phyloP scores from a whole-genome alignment of 306 rosid genomes.

The Corylus heterophylla region DNA sequence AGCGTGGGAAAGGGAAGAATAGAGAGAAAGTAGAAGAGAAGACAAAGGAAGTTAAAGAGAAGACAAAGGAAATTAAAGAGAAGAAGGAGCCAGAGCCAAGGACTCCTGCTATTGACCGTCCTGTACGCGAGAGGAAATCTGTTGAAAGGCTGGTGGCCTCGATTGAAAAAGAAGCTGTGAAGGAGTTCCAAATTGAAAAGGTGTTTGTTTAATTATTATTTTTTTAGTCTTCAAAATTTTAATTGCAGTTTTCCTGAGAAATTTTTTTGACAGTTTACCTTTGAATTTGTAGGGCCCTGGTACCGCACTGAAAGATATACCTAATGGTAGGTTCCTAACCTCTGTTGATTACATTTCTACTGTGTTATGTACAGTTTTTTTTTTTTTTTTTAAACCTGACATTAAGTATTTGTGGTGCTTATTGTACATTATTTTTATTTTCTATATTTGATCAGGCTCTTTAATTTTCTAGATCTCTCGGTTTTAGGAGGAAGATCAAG shows the following conservation, averaged over 20 bases:
- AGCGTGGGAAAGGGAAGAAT: constrained; percentile 46
- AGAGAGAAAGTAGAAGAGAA: constrained; percentile 45
- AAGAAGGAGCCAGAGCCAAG: constrained; percentile 56
- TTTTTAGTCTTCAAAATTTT: constrained; percentile 3
- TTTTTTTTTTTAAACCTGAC: not conserved
- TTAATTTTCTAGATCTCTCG: not conserved
- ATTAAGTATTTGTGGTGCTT: not conserved
- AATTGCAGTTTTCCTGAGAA: constrained; percentile 14
- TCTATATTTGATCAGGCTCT: not conserved
- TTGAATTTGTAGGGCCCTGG: constrained; percentile 82
- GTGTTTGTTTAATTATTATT: constrained; percentile 36
- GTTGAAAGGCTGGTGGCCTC: constrained; percentile 97
- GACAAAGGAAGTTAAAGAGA: constrained; percentile 41
- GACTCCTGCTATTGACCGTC: constrained; percentile 85
- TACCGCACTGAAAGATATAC: constrained; percentile 88
- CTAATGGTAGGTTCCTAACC: constrained; percentile 66
- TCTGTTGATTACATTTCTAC: constrained; percentile 5
- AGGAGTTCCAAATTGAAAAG: constrained; percentile 88
- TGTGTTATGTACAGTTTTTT: constrained; percentile 3
- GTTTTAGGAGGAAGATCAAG: not conserved
- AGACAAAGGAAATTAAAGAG: constrained; percentile 39
- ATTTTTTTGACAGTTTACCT: constrained; percentile 25
- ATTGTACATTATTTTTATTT: not conserved
- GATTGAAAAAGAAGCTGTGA: constrained; percentile 62
- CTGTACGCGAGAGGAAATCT: constrained; percentile 89